Evolutionary conservation across 2,329 filamentous ascomycete species (phyloP), one percentile per base, ranked within the genome.

Genomic region (Torrubiella hemipterigena): DNA sequence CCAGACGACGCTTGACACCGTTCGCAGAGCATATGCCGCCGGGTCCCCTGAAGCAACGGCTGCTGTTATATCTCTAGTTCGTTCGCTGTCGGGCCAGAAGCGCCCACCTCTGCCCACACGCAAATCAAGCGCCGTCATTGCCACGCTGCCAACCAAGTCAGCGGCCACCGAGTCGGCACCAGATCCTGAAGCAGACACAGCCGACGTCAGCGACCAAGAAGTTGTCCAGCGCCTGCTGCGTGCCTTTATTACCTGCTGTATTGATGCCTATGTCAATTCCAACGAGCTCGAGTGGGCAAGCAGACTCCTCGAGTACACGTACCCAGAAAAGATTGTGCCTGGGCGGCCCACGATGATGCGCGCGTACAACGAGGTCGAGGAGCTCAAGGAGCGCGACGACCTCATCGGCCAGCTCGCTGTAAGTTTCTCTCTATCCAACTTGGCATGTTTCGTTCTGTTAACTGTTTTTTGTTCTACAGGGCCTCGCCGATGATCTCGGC

Each of bases 191-290:
- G 71, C 68, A 3, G 51, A 51, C 15, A 35, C 41, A 26, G 40
- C 42, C 12, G 63, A 66, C 27, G 63, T 65, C 6, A 62, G 65
- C 21, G 81, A 87, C 49, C 59, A 58, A 3, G 67, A 64, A 7
- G 59, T 86, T 38, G 72, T 79, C 45, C 62, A 63, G 21, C 73
- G 69, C 35, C 59, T 89, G 12, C 55, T 89, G 16, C 77, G 84
- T 46, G 76, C 77, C 2, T 87, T 91, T 50, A 65, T 84, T n/a
- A 84, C 80, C 1, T 81, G 82, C 47, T 58, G 87, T 13, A 56
- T 87, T 9, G 81, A 87, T 48, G 70, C 78, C 27, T 89, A 84
- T 42, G 67, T 83, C 38, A 74, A 75, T 41, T 59, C 56, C 6
- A 69, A 75, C 41, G 59, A 61, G 16, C 51, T 79, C 50, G 66